Conservation (phyloP, 2,329 filamentous ascomycete species). For the Colletotrichum limetticola region DNA sequence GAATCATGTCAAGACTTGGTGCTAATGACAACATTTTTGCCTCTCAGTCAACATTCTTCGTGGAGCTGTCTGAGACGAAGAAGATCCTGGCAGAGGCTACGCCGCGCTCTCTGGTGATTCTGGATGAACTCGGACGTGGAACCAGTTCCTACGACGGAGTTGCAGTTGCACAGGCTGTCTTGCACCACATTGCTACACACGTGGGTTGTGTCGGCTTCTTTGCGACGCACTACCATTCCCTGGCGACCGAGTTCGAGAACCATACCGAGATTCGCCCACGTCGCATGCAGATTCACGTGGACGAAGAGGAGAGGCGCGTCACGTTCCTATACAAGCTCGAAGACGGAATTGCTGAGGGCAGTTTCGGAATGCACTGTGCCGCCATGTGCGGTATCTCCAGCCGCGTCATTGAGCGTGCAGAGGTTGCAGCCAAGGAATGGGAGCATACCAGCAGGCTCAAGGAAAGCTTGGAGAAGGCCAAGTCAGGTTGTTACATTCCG, state of each 20-base stretch:
- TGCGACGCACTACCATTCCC: slow-evolving; percentile 95
- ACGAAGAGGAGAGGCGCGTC: slow-evolving; percentile 84
- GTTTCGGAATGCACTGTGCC: slow-evolving; percentile 99
- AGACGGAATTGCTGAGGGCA: slow-evolving; percentile 92
- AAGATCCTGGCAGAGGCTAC: slow-evolving; percentile 97
- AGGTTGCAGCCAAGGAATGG: slow-evolving; percentile 90
- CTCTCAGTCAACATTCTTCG: slow-evolving; percentile 97
- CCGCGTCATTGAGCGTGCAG: slow-evolving; percentile 85
- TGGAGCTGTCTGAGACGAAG: slow-evolving; percentile 96
- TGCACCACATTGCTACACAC: slow-evolving; percentile 95
- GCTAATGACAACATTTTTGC: slow-evolving; percentile 99
- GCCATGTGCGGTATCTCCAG: slow-evolving; percentile 95
- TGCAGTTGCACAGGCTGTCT: slow-evolving; percentile 93
- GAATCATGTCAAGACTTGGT: slow-evolving; percentile 97
- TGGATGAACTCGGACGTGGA: slow-evolving; percentile 94
- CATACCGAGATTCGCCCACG: slow-evolving; percentile 90
- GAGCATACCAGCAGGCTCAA: slow-evolving; percentile 93
- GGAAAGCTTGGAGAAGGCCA: slow-evolving; percentile 85
- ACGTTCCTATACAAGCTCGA: slow-evolving; percentile 97
- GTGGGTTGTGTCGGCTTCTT: slow-evolving; percentile 97
- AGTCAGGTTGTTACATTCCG: slow-evolving; percentile 82
- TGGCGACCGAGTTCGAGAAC: slow-evolving; percentile 88
- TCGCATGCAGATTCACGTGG: slow-evolving; percentile 95
- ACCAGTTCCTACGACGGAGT: slow-evolving; percentile 97
- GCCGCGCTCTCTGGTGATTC: slow-evolving; percentile 91